Conservation (phyloP, 73 alveolate species). For the Uronychia setigera region DNA sequence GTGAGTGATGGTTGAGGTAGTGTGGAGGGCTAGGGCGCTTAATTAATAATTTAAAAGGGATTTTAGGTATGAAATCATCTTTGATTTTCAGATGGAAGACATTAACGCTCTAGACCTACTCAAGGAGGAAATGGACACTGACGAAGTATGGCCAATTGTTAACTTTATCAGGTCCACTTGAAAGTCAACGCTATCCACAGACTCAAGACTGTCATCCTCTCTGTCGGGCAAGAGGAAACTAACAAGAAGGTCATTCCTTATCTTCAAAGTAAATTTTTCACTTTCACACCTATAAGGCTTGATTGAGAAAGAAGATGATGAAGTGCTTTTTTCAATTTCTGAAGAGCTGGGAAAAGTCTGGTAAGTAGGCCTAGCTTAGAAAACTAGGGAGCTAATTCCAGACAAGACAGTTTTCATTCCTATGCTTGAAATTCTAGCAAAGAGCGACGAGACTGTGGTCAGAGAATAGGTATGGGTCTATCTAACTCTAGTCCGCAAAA, state of each 20-base stretch:
- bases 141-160: conserved; percentile 88
- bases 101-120: conserved; percentile 91
- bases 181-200: conserved; percentile 97
- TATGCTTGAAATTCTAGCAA: conserved; percentile 67
- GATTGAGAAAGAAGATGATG: conserved; percentile 92
- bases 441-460: conserved; percentile 81
- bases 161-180: conserved; percentile 92
- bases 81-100: conserved; percentile 80
- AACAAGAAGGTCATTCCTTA: conserved; percentile 85
- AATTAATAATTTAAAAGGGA: too few species aligned
- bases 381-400: conserved; percentile 49
- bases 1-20: too few species aligned
- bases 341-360: conserved; percentile 86
- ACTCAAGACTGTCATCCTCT: conserved; percentile 79
- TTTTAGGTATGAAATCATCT: too few species aligned
- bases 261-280: conserved; percentile 60
- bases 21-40: too few species aligned
- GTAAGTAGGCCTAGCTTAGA: background rate
- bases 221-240: conserved; percentile 83
- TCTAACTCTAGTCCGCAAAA: conserved; percentile 65
- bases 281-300: conserved; percentile 4
- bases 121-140: conserved; percentile 93
- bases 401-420: conserved; percentile 64
- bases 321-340: conserved; percentile 92
- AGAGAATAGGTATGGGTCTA: conserved; percentile 55